Conservation (phyloP, 139 green algal genomes). For the Chlorella sp. region DNA sequence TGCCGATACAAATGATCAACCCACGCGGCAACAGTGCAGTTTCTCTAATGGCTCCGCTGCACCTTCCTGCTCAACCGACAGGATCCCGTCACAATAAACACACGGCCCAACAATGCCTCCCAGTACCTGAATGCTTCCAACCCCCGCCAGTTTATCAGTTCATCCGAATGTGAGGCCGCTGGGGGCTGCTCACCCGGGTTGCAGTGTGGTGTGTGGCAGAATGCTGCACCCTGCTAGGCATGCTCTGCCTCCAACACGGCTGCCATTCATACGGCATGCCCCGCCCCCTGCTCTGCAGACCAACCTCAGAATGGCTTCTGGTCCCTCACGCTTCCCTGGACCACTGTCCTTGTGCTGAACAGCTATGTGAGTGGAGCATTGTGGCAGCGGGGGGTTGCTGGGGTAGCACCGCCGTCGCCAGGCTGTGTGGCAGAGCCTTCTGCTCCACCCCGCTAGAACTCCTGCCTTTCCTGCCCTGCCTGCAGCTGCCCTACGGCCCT, state of each 20-base stretch:
- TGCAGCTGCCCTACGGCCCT: constrained; percentile 5
- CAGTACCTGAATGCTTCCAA: background rate
- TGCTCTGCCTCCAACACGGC: too few species aligned
- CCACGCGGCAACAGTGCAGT: background rate
- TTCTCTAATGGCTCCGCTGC: background rate
- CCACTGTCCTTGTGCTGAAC: background rate
- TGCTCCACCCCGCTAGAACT: too few species aligned
- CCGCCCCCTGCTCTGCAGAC: background rate
- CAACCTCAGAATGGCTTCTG: background rate
- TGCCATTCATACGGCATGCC: too few species aligned
- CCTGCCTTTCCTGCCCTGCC: too few species aligned
- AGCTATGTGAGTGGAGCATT: constrained; percentile 5
- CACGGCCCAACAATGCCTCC: background rate
- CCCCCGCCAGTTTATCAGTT: background rate
- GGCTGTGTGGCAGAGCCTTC: too few species aligned
- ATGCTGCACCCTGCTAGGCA: too few species aligned
- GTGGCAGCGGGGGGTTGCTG: too few species aligned
- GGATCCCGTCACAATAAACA: background rate
- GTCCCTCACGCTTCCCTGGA: background rate
- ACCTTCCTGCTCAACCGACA: too few species aligned
- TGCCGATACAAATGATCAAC: background rate
- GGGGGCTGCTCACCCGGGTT: too few species aligned
- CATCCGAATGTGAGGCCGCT: background rate
- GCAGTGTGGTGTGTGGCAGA: too few species aligned
- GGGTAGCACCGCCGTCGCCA: too few species aligned